phyloP scores from a whole-genome alignment of 805 yeast species.

The Candida michaelii region DNA sequence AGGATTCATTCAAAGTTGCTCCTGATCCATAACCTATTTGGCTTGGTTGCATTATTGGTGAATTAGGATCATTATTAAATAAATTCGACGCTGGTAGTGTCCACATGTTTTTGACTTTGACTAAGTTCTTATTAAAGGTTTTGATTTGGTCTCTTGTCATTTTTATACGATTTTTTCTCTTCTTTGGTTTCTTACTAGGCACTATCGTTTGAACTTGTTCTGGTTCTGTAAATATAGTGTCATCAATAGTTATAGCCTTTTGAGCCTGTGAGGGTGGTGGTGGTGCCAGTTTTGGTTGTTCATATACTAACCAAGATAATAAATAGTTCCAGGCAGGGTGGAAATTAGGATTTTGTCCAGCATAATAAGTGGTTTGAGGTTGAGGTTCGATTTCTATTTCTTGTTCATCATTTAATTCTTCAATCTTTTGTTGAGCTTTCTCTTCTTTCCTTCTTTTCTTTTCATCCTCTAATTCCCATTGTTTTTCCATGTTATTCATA shows the following conservation, averaged over 20 bases:
- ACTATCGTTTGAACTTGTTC: slow-evolving; percentile 5
- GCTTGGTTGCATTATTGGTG: background rate
- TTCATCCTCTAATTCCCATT: slow-evolving; percentile 17
- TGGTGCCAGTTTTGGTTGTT: slow-evolving; percentile 13
- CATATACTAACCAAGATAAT: slow-evolving; percentile 37
- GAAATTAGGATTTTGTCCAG: slow-evolving; percentile 24
- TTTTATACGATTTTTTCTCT: slow-evolving; percentile 8
- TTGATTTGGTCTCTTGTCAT: slow-evolving; percentile 14
- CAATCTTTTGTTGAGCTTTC: slow-evolving; percentile 4
- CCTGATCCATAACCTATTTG: slow-evolving; percentile 1
- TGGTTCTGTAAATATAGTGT: slow-evolving; percentile 3
- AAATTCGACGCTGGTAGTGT: slow-evolving; percentile 25
- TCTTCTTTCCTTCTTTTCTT: slow-evolving; percentile 11
- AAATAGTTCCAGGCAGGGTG: slow-evolving; percentile 39
- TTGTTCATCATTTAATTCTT: slow-evolving; percentile 2
- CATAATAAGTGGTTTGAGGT: slow-evolving; percentile 10
- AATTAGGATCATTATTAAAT: slow-evolving; percentile 13
- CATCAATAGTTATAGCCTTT: background rate
- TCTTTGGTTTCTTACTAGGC: slow-evolving; percentile 1
- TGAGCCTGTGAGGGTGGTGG: background rate
- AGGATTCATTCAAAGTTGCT: slow-evolving; percentile 13
- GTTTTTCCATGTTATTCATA: slow-evolving; percentile 20
- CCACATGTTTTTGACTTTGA: slow-evolving; percentile 31
- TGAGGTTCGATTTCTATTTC: slow-evolving; percentile 6
- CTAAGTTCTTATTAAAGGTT: slow-evolving; percentile 16